These are phyloP conservation scores for Bruguiera parviflora DNA, from an alignment of 345 rosid species.

Conservation along the genomic window DNA sequence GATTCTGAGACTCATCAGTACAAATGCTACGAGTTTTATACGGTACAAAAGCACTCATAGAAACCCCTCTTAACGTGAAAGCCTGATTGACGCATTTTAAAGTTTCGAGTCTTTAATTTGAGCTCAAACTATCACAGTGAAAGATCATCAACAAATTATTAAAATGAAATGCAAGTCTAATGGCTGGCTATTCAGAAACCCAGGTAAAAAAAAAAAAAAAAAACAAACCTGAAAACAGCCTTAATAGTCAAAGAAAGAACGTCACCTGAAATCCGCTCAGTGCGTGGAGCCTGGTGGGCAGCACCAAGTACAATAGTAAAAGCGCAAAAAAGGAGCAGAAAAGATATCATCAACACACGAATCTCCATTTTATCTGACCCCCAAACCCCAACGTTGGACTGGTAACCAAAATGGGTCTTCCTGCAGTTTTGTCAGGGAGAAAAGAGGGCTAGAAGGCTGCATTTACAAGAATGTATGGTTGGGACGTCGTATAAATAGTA, in stretches of 20 bases:
- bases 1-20: too few relatives aligned
- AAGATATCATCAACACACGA: slow-evolving; percentile 29
- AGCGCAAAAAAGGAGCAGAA: slow-evolving; percentile 25
- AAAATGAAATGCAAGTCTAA: too few relatives aligned
- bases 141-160: too few relatives aligned
- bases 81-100: neutral
- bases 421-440: slow-evolving; percentile 16
- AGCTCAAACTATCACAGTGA: too few relatives aligned
- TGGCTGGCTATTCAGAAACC: too few relatives aligned
- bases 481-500: slow-evolving; percentile 61
- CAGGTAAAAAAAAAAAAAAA: neutral
- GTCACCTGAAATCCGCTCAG: slow-evolving; percentile 77
- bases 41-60: neutral
- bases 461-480: slow-evolving; percentile 46
- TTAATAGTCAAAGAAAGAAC: neutral
- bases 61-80: neutral
- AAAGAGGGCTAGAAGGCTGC: slow-evolving; percentile 16
- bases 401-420: slow-evolving; percentile 23
- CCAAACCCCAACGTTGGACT: neutral
- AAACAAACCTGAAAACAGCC: neutral
- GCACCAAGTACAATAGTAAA: slow-evolving; percentile 24
- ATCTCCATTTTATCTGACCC: slow-evolving; percentile 32
- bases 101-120: too few relatives aligned
- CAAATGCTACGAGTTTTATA: neutral
- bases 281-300: slow-evolving; percentile 44